Evolutionary conservation across 2,329 filamentous ascomycete species (phyloP).

Genomic region (Talaromyces amestolkiae): DNA sequence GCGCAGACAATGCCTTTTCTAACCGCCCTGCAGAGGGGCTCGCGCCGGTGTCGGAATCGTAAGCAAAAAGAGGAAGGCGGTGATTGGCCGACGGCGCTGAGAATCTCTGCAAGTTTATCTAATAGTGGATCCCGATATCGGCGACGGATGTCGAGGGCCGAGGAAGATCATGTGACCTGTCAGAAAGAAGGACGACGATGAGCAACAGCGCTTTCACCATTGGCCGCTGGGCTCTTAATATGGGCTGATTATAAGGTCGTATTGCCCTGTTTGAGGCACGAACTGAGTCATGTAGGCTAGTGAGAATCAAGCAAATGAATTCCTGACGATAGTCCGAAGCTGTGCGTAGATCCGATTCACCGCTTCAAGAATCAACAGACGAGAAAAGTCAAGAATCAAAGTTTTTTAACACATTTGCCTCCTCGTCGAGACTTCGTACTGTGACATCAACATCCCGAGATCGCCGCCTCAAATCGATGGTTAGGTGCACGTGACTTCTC

Average conservation of each 20-base stretch:
- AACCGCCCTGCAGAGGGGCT: slow-evolving; percentile 15
- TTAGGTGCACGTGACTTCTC: background rate
- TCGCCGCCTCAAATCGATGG: background rate
- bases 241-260: background rate
- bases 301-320: background rate
- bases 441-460: background rate
- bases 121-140: slow-evolving; percentile 13
- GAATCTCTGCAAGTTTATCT: background rate
- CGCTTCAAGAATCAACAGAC: background rate
- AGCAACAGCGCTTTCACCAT: background rate
- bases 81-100: slow-evolving; percentile 7
- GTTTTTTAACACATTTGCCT: background rate
- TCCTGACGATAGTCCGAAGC: background rate
- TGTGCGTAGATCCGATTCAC: background rate
- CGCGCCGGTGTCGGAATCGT: slow-evolving; percentile 18
- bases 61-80: slow-evolving; percentile 4
- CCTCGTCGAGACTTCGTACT: background rate
- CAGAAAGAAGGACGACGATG: background rate
- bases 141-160: background rate
- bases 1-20: slow-evolving; percentile 17
- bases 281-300: slow-evolving; percentile 5
- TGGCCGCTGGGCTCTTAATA: background rate
- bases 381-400: background rate
- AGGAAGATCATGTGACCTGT: background rate
- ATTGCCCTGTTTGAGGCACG: background rate